Evolutionary conservation across 2,329 filamentous ascomycete genomes (phyloP), one percentile per base, ranked within the genome.

Genomic region (Xylaria sp.): DNA sequence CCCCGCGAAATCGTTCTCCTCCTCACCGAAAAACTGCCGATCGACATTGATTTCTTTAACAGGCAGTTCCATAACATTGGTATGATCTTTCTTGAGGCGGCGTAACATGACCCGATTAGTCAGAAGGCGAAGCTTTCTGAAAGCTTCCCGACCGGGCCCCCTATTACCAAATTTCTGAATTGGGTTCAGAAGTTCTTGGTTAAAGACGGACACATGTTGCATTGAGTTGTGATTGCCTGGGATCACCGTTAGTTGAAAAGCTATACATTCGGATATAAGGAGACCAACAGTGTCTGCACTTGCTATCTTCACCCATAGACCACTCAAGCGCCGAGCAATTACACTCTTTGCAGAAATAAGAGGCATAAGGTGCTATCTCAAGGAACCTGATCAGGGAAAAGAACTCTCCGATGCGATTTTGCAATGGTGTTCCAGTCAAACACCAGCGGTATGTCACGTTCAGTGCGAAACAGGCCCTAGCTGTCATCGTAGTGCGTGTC

Each of bases 351-450:
- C 95, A 99, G 68, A 97, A 90, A 74, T 99, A 99, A 68, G 92
- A 93, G 7, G 94, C 90, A 75, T 97, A 98, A 0, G 94, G 94
- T 8, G 86, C 84, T 37, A 97, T 84, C 74, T 97, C 91, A 31
- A 99, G 84, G 77, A 99, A 99, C 2, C 95, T 90, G 59, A 99
- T 83, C 21, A 98, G 82, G 0, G 94, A 98, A 78, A 98, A 97
- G 76, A 97, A 96, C 75, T 98, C 94, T 72, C 95, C 94, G 68
- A 98, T 98, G 56, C 94, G 90, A 73, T 98, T 99, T 76, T 99
- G 95, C 1, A 99, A 87, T 0, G 95, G 95, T 1, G 95, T 99
- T 8, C 95, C 95, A 15, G 92, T 95, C 62, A 99, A 82, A 74
- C 95, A 99, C 92, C 95, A 98, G 71, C 96, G 96, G 78, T 95